Evolutionary conservation across 257 asterid genomes (phyloP), one percentile per base, ranked within the genome.

Genomic region (Penstemon davidsonii): DNA sequence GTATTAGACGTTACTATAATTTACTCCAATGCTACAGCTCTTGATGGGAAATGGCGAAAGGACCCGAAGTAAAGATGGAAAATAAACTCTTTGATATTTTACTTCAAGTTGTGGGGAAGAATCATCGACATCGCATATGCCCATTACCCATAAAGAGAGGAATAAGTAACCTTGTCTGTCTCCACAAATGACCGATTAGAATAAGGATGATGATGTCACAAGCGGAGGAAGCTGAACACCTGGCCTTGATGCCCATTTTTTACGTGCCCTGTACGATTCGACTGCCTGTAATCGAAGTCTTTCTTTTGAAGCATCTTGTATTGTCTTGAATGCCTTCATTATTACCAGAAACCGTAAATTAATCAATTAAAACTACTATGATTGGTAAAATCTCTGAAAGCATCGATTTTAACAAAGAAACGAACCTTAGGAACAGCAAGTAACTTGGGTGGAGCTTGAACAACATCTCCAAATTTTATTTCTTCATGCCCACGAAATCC

Each of bases 371-470:
- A 39, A 15, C 25, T 8, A 56, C 44, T 43, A 64, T 19, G 9
- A 6, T 42, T 4, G 46, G 1, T 2, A 19, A 47, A 13, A 51
- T 52, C 25, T 47, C 18, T 19, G 18, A 18, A 55, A 12, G 54
- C 0, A 46, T 46, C 25, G 33, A 57, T 56, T 8, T 19, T 51
- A 45, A 13, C 33, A 55, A 39, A 36, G 7, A 36, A 4, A 66
- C 62, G 53, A 36, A 94, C 99, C 97, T 88, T 91, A 19, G 99
- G 97, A 66, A 87, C 78, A n/a, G 78, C 73, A 54, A 59, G 55
- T 81, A 92, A 76, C 84, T 94, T 90, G 0, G 96, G 99, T 5
- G 99, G 99, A 37, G 96, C 99, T 81, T 73, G 58, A 47, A 94
- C 97, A 51, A 94, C 80, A 11, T 94, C 99, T 53, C 99, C 99